A percentile compares a stretch with the other conserved stretches of the same genome.
Evolutionary conservation across 2,329 filamentous ascomycete species (phyloP).

Genomic region (Cladophialophora chaetospira): DNA sequence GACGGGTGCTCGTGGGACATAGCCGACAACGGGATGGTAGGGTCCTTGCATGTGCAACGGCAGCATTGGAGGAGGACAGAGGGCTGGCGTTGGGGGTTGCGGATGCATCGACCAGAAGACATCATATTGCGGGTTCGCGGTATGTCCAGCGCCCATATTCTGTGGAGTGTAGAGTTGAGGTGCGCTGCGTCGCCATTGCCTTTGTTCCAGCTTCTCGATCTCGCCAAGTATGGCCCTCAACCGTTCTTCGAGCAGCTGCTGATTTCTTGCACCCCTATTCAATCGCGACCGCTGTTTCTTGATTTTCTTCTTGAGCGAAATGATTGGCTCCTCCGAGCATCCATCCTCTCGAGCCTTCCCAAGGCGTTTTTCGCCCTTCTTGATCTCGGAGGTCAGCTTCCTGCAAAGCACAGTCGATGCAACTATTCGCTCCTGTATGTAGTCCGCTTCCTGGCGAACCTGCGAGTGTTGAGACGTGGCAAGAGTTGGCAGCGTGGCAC

Average conservation of each 20-base stretch:
- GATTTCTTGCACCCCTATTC: slow-evolving; percentile 10
- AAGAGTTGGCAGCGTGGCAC: slow-evolving; percentile 2
- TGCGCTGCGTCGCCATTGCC: slow-evolving; percentile 13
- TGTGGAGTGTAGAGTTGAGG: not conserved
- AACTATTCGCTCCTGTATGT: slow-evolving; percentile 16
- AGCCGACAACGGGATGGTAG: not conserved
- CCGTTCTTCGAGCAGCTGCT: not conserved
- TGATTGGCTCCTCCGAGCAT: not conserved
- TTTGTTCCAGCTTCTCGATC: slow-evolving; percentile 15
- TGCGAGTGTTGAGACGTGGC: slow-evolving; percentile 19
- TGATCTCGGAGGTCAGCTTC: slow-evolving; percentile 2
- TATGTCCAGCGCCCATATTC: not conserved
- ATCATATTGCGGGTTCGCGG: not conserved
- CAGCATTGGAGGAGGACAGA: not conserved
- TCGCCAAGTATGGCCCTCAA: slow-evolving; percentile 4
- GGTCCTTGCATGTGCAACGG: not conserved
- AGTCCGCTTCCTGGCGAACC: slow-evolving; percentile 26
- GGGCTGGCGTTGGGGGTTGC: not conserved
- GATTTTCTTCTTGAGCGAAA: slow-evolving; percentile 7
- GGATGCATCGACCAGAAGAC: not conserved
- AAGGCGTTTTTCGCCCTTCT: slow-evolving; percentile 8
- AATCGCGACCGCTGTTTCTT: slow-evolving; percentile 14
- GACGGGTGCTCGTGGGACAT: slow-evolving; percentile 11
- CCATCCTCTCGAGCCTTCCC: not conserved
- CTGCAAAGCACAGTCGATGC: slow-evolving; percentile 8